phyloP scores from a whole-genome alignment of 2,329 filamentous ascomycete genomes.

The Xylariaceae sp. region DNA sequence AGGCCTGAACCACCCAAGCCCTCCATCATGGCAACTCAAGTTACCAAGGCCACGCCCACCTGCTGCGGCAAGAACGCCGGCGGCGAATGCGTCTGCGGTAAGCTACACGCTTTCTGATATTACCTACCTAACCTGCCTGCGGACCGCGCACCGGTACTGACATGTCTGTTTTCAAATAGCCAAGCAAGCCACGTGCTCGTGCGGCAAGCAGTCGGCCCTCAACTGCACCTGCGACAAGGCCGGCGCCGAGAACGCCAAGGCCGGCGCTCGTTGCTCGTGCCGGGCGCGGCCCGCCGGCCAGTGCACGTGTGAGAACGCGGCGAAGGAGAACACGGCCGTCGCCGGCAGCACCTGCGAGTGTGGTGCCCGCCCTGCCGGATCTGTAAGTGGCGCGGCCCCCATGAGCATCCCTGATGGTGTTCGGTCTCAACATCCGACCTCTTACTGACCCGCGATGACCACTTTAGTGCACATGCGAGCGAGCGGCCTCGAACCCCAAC shows the following conservation, averaged over 20 bases:
- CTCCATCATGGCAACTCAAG: conserved; percentile 25
- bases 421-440: no score
- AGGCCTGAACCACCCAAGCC: no score
- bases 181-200: conserved; percentile 70
- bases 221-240: conserved; percentile 81
- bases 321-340: conserved; percentile 58
- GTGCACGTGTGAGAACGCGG: conserved; percentile 72
- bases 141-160: no score
- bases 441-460: no score
- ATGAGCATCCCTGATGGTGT: no score
- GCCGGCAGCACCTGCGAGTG: conserved; percentile 64
- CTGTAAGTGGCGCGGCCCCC: no score
- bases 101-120: conserved; percentile 18
- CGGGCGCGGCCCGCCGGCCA: conserved; percentile 69
- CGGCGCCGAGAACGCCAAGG: conserved; percentile 62
- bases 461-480: conserved; percentile 87
- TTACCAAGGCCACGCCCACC: conserved; percentile 33
- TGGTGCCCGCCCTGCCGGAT: conserved; percentile 63
- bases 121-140: background rate
- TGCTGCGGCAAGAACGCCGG: conserved; percentile 48
- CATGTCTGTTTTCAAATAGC: conserved; percentile 33
- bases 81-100: conserved; percentile 50
- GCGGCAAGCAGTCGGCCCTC: conserved; percentile 79
- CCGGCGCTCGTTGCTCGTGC: conserved; percentile 75
- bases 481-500: conserved; percentile 55